phyloP scores from a whole-genome alignment of 495 filamentous ascomycete species.

The Penicillium ucsense region DNA sequence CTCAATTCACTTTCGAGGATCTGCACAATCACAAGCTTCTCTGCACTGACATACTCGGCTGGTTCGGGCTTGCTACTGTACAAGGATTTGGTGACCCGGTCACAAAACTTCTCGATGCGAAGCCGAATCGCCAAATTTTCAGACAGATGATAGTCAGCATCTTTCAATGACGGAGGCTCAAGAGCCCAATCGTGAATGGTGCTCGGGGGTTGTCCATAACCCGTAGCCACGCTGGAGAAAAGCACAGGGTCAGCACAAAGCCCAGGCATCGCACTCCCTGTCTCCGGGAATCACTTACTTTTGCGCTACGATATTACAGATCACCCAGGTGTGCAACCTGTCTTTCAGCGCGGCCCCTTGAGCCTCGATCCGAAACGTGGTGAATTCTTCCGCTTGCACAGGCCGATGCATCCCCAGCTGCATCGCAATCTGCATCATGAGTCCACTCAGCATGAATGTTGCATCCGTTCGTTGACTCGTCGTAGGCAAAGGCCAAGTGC shows the following conservation, averaged over 20 bases:
- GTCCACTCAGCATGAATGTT: conserved; percentile 79
- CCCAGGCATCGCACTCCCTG: too few relatives aligned
- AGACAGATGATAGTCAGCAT: conserved; percentile 57
- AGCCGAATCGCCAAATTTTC: conserved; percentile 59
- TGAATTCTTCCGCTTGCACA: conserved; percentile 85
- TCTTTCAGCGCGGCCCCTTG: conserved; percentile 79
- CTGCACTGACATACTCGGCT: conserved; percentile 60
- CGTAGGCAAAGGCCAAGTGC: conserved; percentile 84
- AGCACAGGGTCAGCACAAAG: too few relatives aligned
- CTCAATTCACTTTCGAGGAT: conserved; percentile 43
- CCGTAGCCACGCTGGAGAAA: conserved; percentile 61
- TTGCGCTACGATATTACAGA: conserved; percentile 87
- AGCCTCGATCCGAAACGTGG: conserved; percentile 68
- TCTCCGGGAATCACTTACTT: conserved; percentile 31
- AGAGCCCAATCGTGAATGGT: conserved; percentile 84
- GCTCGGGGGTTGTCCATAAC: conserved; percentile 79
- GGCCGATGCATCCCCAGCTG: conserved; percentile 85
- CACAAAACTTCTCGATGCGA: conserved; percentile 77
- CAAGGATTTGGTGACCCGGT: conserved; percentile 75
- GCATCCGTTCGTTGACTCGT: conserved; percentile 79
- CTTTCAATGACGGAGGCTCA: conserved; percentile 49
- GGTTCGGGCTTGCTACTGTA: conserved; percentile 76
- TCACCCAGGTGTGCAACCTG: conserved; percentile 80
- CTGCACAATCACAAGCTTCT: conserved; percentile 56
- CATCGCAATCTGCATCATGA: conserved; percentile 93